phyloP scores from a whole-genome alignment of 495 filamentous ascomycete species.

The Penicillium macrosclerotiorum region DNA sequence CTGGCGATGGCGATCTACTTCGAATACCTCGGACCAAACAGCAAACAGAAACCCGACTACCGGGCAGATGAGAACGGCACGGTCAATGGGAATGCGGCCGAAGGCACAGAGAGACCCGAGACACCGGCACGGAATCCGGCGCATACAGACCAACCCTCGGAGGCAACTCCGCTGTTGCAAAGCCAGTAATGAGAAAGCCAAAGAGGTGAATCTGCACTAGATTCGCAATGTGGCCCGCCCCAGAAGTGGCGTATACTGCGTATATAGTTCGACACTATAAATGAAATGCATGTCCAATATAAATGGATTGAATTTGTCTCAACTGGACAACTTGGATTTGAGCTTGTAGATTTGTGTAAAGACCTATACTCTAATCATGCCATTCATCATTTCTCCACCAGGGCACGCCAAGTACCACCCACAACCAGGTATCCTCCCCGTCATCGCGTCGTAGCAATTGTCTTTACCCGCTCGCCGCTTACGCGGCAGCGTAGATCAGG shows the following conservation, averaged over 20 bases:
- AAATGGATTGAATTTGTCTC: background rate
- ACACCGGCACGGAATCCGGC: slow-evolving; percentile 16
- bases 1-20: slow-evolving; percentile 79
- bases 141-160: slow-evolving; percentile 39
- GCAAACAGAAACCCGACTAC: slow-evolving; percentile 29
- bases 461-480: slow-evolving; percentile 6
- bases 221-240: background rate
- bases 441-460: slow-evolving; percentile 23
- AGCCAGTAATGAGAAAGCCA: slow-evolving; percentile 19
- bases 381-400: background rate
- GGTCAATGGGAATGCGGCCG: slow-evolving; percentile 28
- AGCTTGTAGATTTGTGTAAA: background rate
- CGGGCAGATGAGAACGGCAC: slow-evolving; percentile 35
- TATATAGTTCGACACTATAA: slow-evolving; percentile 5
- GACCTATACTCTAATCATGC: slow-evolving; percentile 1
- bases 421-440: slow-evolving; percentile 8
- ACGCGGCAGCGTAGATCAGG: slow-evolving; percentile 58
- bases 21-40: slow-evolving; percentile 51
- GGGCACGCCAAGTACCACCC: slow-evolving; percentile 1
- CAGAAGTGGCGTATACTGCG: background rate
- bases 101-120: slow-evolving; percentile 8
- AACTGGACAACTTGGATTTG: background rate
- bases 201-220: background rate
- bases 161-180: slow-evolving; percentile 47
- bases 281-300: slow-evolving; percentile 3